These are phyloP conservation scores for Cladosporium cucumerinum DNA, from an alignment of 2,329 filamentous ascomycete species.

Conservation along the genomic window DNA sequence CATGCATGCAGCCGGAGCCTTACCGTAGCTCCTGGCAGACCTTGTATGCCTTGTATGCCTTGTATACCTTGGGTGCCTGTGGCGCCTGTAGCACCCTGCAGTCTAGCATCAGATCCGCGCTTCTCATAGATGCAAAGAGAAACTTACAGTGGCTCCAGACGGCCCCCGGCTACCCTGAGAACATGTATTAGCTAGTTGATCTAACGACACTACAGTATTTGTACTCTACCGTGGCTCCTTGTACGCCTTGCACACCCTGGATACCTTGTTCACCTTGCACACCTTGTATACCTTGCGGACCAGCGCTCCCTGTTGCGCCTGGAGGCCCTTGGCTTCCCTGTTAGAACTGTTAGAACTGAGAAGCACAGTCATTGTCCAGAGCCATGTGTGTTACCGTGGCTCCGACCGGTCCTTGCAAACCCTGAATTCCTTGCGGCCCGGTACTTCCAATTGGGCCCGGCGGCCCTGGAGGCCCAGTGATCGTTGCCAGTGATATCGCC, in stretches of 20 bases:
- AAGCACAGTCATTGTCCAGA: not conserved
- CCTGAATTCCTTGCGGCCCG: slow-evolving; percentile 11
- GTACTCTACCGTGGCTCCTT: not conserved
- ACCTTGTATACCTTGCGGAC: slow-evolving; percentile 9
- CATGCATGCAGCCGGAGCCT: not conserved
- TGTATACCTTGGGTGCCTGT: not conserved
- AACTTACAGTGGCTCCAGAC: not conserved
- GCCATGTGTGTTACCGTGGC: not conserved
- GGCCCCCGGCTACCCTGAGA: slow-evolving; percentile 4
- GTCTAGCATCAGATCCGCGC: not conserved
- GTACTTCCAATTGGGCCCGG: slow-evolving; percentile 14
- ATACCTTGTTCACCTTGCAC: not conserved
- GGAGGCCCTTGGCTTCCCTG: slow-evolving; percentile 8
- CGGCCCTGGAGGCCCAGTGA: slow-evolving; percentile 2
- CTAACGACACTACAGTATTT: not conserved
- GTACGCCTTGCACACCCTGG: not conserved
- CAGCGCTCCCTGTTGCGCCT: slow-evolving; percentile 16
- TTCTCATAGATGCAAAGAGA: not conserved
- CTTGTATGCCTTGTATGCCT: not conserved
- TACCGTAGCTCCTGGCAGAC: not conserved
- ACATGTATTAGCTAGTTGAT: not conserved
- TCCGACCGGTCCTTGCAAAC: not conserved
- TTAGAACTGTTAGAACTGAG: not conserved
- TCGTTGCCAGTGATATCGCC: slow-evolving; percentile 19
- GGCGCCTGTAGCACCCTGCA: not conserved